Base-by-base conservation (phyloP, 2,329 filamentous ascomycete genomes). In the Paraconiothyrium sp. region DNA sequence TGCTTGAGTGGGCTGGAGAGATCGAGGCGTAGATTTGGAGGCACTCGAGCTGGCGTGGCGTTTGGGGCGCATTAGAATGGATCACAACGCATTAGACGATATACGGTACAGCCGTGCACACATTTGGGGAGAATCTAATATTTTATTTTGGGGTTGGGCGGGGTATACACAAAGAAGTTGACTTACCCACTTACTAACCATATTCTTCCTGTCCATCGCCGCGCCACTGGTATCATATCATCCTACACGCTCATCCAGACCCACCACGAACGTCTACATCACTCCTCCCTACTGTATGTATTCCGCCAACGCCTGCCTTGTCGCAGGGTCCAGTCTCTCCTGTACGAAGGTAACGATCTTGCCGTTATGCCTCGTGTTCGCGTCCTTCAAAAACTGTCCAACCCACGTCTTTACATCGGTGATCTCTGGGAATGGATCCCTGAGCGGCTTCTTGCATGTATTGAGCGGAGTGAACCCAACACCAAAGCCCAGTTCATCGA, bases 401-500 rank as follows among this genome's bases (percentile, higher is more conserved):
- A 97, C 94, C 94, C 94, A 99, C 10, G 76, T 78, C 76, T 90
- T 91, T 57, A 93, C 91, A 58, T 93, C 90, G 5, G 88, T 86
- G 14, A 97, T 89, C 63, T 97, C 91, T 0, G 94, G 91, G 83
- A 93, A 98, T 22, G 94, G 91, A 76, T 98, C 95, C 55, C 85
- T 85, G 1, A 87, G 81, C 4, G 88, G 83, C 61, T 89, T 89
- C 77, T 90, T 92, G 82, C 94, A 95, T 0, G 94, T 97, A 81
- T 94, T 97, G 65, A 99, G 86, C 35, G 92, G 90, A 0, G 95
- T 98, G 80, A 97, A 99, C 9, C 93, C 94, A 67, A 97, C 89
- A 30, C 95, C 95, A 74, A 99, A 99, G 32, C 92, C 90, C 68
- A 97, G 89, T 76, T 99, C 95, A 72, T 99, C 95, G 30, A 97